These are phyloP conservation scores for Eucalyptus sp. DNA, from an alignment of 345 rosid species.

Conservation along the genomic window DNA sequence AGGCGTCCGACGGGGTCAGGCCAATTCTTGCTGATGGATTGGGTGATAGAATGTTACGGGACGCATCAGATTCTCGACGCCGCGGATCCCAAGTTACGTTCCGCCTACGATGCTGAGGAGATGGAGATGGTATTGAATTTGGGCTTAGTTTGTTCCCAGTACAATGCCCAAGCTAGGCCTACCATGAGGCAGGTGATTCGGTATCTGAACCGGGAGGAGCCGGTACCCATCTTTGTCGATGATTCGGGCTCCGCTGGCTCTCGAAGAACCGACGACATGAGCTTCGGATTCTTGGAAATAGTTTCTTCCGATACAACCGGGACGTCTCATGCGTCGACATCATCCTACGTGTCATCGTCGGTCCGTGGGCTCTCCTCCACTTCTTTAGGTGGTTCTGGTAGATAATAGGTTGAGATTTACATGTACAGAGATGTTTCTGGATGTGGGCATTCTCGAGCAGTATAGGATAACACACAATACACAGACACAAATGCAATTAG, in stretches of 20 bases:
- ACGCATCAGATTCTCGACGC: slow-evolving; percentile 13
- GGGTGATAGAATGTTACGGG: slow-evolving; percentile 15
- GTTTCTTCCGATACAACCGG: slow-evolving; percentile 5
- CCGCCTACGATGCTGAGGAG: slow-evolving; percentile 14
- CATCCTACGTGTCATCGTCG: background rate
- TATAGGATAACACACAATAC: background rate
- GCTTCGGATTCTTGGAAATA: background rate
- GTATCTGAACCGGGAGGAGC: slow-evolving; percentile 42
- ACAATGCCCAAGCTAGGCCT: slow-evolving; percentile 25
- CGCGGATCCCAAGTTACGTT: slow-evolving; percentile 31
- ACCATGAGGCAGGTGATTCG: slow-evolving; percentile 40
- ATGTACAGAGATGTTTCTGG: background rate
- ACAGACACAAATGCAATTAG: background rate
- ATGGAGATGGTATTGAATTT: slow-evolving; percentile 32
- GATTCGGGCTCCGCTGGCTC: slow-evolving; percentile 7
- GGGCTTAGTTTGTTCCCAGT: slow-evolving; percentile 50
- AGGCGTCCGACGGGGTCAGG: slow-evolving; percentile 19
- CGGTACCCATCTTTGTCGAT: slow-evolving; percentile 12
- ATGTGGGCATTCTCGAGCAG: background rate
- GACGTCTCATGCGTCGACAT: background rate
- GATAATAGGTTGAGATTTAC: slow-evolving; percentile 7
- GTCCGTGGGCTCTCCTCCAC: slow-evolving; percentile 6
- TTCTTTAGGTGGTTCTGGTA: slow-evolving; percentile 15
- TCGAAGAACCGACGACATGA: background rate
- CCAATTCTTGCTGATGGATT: slow-evolving; percentile 20